Percentiles rank a stretch among this genome's conserved stretches.
Evolutionary conservation across 495 filamentous ascomycete species (phyloP).

Genomic region (Pseudevernia furfuracea): DNA sequence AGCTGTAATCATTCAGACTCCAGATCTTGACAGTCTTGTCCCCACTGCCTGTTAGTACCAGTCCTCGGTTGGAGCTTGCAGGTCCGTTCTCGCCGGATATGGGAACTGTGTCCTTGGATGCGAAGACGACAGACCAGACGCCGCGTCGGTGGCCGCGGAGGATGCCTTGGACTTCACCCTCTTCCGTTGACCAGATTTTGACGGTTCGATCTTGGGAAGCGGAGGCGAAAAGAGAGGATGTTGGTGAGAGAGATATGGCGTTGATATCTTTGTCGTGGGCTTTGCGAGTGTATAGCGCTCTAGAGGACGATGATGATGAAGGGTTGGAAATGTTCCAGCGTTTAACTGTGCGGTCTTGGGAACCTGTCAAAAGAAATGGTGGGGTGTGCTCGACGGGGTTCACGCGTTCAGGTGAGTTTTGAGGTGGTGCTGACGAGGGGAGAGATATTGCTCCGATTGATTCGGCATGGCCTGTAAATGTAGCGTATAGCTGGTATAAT

Average conservation of each 20-base stretch:
- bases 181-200: conserved; percentile 88
- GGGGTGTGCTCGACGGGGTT: conserved; percentile 74
- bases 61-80: conserved; percentile 54
- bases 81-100: conserved; percentile 63
- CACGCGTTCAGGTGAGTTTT: conserved; percentile 53
- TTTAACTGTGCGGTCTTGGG: conserved; percentile 91
- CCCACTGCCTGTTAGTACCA: conserved; percentile 80
- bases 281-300: conserved; percentile 73
- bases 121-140: conserved; percentile 90
- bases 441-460: conserved; percentile 88
- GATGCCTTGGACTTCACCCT: conserved; percentile 80
- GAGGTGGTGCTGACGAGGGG: conserved; percentile 56
- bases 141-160: conserved; percentile 87
- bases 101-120: conserved; percentile 63
- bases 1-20: conserved; percentile 88
- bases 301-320: conserved; percentile 35
- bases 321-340: conserved; percentile 64
- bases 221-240: conserved; percentile 71
- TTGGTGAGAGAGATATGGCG: conserved; percentile 69
- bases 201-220: conserved; percentile 94
- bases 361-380: conserved; percentile 77
- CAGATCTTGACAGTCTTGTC: conserved; percentile 96
- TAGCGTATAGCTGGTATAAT: conserved; percentile 69
- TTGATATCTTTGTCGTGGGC: conserved; percentile 99
- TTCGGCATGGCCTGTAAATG: conserved; percentile 86